phyloP scores from a whole-genome alignment of 208 protist genomes.

The Vickermania spadyakhi region DNA sequence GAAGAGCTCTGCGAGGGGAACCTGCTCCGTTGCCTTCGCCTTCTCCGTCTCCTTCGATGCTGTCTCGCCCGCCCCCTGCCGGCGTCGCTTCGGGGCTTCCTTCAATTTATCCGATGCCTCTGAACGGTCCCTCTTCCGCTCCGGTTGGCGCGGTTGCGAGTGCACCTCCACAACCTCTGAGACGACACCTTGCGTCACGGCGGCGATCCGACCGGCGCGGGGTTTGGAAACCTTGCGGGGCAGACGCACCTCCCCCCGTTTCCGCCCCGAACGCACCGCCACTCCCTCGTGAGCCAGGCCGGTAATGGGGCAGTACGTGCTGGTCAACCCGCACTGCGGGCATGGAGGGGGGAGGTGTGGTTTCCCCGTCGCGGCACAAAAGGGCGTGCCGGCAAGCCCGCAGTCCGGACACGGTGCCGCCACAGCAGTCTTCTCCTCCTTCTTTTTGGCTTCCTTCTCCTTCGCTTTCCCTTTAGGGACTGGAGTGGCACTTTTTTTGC shows the following conservation, averaged over 20 bases:
- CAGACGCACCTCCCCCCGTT: slow-evolving; percentile 39
- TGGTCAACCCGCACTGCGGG: slow-evolving; percentile 30
- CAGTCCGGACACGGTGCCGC: slow-evolving; percentile 36
- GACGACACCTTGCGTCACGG: not conserved
- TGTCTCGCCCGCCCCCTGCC: not conserved
- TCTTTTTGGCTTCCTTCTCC: not conserved
- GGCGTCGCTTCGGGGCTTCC: not conserved
- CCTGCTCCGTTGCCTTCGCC: slow-evolving; percentile 4
- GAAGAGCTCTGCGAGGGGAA: slow-evolving; percentile 6
- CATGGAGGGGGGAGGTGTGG: slow-evolving; percentile 28
- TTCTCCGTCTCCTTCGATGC: not conserved
- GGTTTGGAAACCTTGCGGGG: slow-evolving; percentile 11
- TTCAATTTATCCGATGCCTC: too few relatives aligned
- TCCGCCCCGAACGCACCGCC: slow-evolving; percentile 18
- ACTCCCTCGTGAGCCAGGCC: slow-evolving; percentile 36
- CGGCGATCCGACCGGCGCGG: not conserved
- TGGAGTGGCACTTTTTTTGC: not conserved
- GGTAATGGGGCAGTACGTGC: slow-evolving; percentile 56
- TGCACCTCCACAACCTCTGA: not conserved
- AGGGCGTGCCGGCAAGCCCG: slow-evolving; percentile 33
- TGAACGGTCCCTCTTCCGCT: too few relatives aligned
- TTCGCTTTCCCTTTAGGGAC: not conserved
- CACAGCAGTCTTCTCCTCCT: not conserved
- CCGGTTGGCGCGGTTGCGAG: not conserved
- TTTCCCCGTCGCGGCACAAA: slow-evolving; percentile 49